Base-by-base conservation (phyloP, 805 yeast species). In the Wickerhamomyces chambardii region DNA sequence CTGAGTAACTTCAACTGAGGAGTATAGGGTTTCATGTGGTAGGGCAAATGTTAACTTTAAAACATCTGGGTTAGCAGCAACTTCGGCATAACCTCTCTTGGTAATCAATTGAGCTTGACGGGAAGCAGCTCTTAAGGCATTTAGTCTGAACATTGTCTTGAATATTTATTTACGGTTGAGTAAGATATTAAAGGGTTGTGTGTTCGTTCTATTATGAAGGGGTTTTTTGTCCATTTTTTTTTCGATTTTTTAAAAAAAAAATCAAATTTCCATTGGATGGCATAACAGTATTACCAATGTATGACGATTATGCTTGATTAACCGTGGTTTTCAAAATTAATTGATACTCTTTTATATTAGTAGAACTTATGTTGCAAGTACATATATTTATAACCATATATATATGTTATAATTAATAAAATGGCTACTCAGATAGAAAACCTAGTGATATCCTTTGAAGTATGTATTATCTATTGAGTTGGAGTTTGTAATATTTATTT, bases 61-160 rank as follows among this genome's bases (percentile, higher is more conserved):
- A 48, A 78, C 78, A 56, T 81, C 92, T 43, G 81, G 61, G 12
- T 24, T 24, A 36, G 73, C 47, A 34, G 76, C 62, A 46, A 83
- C 94, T 50, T 90, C 95, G 52, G 98, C 98, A 62, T 89, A 90
- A 42, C 82, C 70, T 78, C 96, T 82, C 64, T 73, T 78, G 49
- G 74, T 75, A 41, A 70, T 69, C 43, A 58, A 47, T 58, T 74
- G 64, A 48, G 76, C 64, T 36, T 59, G 52, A 46, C 59, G 58
- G 33, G 56, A 45, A 31, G 35, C 41, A 28, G 48, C 37, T 45
- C 48, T 50, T 32, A 50, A 36, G 37, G 53, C 41, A 43, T 33
- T 39, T 39, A 43, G 35, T 51, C 56, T 51, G 50, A 51, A 51
- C 56, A 51, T 51, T 32, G 30, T 39, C 10, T 10, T 19, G 10